A percentile compares a stretch with the other conserved stretches of the same genome.
These are phyloP conservation scores for Danielia oregonensis DNA, from an alignment of 805 yeast species.

Conservation along the genomic window DNA sequence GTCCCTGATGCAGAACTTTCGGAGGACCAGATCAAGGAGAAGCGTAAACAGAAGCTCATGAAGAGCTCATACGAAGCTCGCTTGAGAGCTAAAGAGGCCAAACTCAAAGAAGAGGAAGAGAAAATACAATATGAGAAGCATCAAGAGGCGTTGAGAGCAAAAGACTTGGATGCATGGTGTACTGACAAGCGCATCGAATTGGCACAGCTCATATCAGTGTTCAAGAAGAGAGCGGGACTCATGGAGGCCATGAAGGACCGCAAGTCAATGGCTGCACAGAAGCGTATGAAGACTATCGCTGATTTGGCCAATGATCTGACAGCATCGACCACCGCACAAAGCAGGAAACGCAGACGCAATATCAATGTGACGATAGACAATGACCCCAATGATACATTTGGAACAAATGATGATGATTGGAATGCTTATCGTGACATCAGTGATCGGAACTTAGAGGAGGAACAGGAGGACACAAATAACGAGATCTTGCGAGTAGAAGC, in stretches of 20 bases:
- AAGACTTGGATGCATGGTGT: slow-evolving; percentile 79
- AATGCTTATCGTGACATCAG: slow-evolving; percentile 81
- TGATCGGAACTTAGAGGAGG: slow-evolving; percentile 71
- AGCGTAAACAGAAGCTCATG: slow-evolving; percentile 75
- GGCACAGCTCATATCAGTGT: slow-evolving; percentile 51
- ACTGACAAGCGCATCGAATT: slow-evolving; percentile 61
- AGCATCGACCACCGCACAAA: slow-evolving; percentile 43
- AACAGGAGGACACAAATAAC: slow-evolving; percentile 69
- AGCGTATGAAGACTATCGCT: slow-evolving; percentile 87
- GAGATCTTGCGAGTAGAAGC: slow-evolving; percentile 63
- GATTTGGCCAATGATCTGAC: slow-evolving; percentile 74
- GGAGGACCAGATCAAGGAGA: slow-evolving; percentile 80
- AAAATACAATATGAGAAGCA: slow-evolving; percentile 56
- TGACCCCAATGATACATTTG: slow-evolving; percentile 91
- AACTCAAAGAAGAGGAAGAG: slow-evolving; percentile 58
- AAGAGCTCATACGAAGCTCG: slow-evolving; percentile 91
- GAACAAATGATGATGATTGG: slow-evolving; percentile 96
- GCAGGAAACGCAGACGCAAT: slow-evolving; percentile 41
- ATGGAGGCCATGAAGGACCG: slow-evolving; percentile 80
- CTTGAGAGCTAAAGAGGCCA: slow-evolving; percentile 74
- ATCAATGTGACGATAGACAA: slow-evolving; percentile 68
- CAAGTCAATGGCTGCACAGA: slow-evolving; percentile 87
- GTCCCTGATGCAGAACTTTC: slow-evolving; percentile 79
- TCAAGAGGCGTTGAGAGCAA: slow-evolving; percentile 74
- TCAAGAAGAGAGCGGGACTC: slow-evolving; percentile 66